Evolutionary conservation across 1,284 basidiomycete species (phyloP).

Genomic region (Pseudozyma sp.): DNA sequence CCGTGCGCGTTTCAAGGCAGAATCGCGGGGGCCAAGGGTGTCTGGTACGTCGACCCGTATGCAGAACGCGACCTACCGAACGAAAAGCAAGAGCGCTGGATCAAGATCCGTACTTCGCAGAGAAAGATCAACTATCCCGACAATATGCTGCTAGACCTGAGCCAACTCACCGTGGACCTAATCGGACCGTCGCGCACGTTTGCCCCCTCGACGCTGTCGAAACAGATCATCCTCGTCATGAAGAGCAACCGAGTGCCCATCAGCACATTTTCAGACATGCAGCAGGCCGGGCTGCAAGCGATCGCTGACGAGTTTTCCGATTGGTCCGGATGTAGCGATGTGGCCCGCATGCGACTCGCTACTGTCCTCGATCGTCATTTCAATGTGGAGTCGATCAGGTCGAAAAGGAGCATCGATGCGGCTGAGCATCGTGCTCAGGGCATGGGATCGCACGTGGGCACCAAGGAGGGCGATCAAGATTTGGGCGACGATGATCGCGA

Average conservation of each 20-base stretch:
- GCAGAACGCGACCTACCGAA: slow-evolving; percentile 14
- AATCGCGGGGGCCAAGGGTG: slow-evolving; percentile 60
- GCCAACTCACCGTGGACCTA: slow-evolving; percentile 39
- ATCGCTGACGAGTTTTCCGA: slow-evolving; percentile 31
- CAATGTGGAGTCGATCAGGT: slow-evolving; percentile 19
- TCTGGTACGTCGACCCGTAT: slow-evolving; percentile 37
- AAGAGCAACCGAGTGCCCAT: slow-evolving; percentile 35
- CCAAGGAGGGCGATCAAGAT: not conserved
- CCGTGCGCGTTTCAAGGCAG: slow-evolving; percentile 60
- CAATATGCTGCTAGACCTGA: slow-evolving; percentile 18
- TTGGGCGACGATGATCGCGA: slow-evolving; percentile 30
- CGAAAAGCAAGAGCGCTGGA: slow-evolving; percentile 15
- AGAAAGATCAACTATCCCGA: slow-evolving; percentile 52
- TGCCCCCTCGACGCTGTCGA: slow-evolving; percentile 50
- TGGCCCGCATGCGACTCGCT: slow-evolving; percentile 19
- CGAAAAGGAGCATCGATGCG: slow-evolving; percentile 31
- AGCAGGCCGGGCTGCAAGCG: slow-evolving; percentile 19
- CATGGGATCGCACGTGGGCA: slow-evolving; percentile 8
- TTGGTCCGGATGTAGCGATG: slow-evolving; percentile 20
- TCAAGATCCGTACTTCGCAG: slow-evolving; percentile 60
- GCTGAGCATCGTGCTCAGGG: slow-evolving; percentile 41
- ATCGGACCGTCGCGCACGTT: slow-evolving; percentile 20
- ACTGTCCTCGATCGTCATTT: slow-evolving; percentile 22
- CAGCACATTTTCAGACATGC: slow-evolving; percentile 24
- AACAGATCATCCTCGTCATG: slow-evolving; percentile 43